Evolutionary conservation across 345 rosid genomes (phyloP), one percentile per base, ranked within the genome.

Genomic region (Ceriops tagal): DNA sequence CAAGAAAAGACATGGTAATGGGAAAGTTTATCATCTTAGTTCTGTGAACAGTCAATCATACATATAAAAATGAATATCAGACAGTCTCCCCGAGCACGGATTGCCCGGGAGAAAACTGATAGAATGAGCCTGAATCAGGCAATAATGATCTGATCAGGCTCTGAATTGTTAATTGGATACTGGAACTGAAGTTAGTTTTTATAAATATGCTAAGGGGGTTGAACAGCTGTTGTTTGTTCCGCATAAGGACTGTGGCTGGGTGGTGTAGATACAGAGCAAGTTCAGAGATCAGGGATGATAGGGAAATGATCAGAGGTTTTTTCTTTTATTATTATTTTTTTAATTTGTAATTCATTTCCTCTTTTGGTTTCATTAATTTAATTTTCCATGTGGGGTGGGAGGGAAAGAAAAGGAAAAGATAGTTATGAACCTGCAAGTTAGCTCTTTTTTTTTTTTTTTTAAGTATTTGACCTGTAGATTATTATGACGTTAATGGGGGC

Each of bases 21-120:
- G 82, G 19, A 80, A 79, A 70, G 84, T 79, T 16, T 79, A 64
- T 1, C 78, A 82, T 58, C 81, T 86, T 8, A 84, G 87, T 66
- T 77, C 87, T 18, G 88, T 61, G 35, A 68, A 61, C 22, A 65
- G 77, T 24, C 49, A 65, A 69, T 73, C 81, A 16, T 77, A 76
- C 30, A 0, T 56, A 15, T 56, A 56, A 22, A 24, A 55, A 9
- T 24, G 59, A 56, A 8, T 10, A 22, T 24, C 28, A 43, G 19
- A 39, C 49, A 43, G 18, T 13, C 49, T 43, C 18, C 47, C 10
- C 16, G 16, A 16, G 49, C 49, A 3, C 18, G 19, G 37, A 34
- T 34, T 34, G 37, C 2, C 37, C 8, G 37, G 9, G 0, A 34
- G 11, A 10, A 39, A 39, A 9, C 46, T 11, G 46, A 39, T 39